phyloP scores from a whole-genome alignment of 306 rosid genomes.

The Heteromeles arbutifolia region DNA sequence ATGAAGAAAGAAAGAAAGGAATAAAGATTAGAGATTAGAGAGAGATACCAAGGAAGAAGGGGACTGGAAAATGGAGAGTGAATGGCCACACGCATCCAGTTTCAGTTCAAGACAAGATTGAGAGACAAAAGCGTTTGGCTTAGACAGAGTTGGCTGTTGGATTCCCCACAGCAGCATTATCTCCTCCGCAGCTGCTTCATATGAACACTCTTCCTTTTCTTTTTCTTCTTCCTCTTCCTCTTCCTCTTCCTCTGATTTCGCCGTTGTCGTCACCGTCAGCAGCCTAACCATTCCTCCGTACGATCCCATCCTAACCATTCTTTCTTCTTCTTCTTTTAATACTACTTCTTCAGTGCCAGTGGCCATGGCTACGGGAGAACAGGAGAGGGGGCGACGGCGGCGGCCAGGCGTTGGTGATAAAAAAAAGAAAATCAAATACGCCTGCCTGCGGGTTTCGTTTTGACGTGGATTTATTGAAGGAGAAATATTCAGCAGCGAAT shows the following conservation, averaged over 20 bases:
- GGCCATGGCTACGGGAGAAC: neutral
- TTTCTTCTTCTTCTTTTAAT: neutral
- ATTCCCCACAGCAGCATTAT: conserved; percentile 84
- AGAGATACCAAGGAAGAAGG: conserved; percentile 70
- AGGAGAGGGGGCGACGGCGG: too few relatives aligned
- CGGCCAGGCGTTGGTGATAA: too few relatives aligned
- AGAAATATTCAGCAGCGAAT: too few relatives aligned
- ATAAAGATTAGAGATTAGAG: neutral
- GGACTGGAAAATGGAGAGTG: conserved; percentile 78
- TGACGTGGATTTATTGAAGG: neutral
- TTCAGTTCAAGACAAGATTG: conserved; percentile 60
- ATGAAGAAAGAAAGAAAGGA: neutral
- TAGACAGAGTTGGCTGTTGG: conserved; percentile 65
- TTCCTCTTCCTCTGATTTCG: neutral
- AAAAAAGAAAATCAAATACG: neutral
- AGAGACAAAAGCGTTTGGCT: conserved; percentile 69
- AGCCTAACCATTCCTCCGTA: conserved; percentile 12
- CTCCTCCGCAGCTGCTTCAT: conserved; percentile 61
- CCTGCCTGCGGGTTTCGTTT: neutral
- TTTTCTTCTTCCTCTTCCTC: too few relatives aligned
- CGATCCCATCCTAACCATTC: conserved; percentile 20
- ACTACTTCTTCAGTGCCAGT: neutral
- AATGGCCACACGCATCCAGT: conserved; percentile 69
- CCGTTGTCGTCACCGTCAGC: neutral
- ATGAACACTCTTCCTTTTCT: neutral